Base-by-base conservation (phyloP, 1,284 basidiomycete genomes). In the Irpex sp. region DNA sequence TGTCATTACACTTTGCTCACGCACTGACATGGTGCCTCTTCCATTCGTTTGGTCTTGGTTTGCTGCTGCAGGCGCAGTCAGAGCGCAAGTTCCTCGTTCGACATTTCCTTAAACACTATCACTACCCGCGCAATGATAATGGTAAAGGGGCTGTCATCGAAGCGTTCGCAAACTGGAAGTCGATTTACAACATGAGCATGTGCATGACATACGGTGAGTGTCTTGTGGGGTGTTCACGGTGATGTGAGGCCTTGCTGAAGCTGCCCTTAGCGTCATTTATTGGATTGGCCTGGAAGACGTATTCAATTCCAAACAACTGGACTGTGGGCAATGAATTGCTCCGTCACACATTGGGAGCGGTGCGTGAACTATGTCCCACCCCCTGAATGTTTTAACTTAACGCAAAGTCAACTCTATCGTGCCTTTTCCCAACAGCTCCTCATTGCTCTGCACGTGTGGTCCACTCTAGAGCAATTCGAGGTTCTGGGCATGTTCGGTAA, bases 151-250 rank as follows among this genome's bases (percentile, higher is more conserved):
- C 95, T 0, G 86, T 96, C 9, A 84, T 89, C 57, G 97, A 98
- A 73, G 94, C 96, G 0, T 99, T 98, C 71, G 81, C 83, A 37
- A 97, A 97, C 75, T 99, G 96, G 95, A 98, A 98, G 77, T 83
- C 84, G 5, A 83, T 93, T 43, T 98, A 97, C 76, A 98, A 98
- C 75, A 78, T 95, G 73, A 94, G 92, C 72, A 82, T 97, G 78
- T 90, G 90, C 72, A 97, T 98, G 94, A 96, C 92, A 6, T 98
- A 98, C 75, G 87, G 93, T 93, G 67, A 50, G 85, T 82, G 11
- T 21, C 21, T 31, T 19, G 15, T 39, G n/a, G 26, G 26, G 26
- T 26, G 26, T 26, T 35, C 21, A 43, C 33, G 49, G 35, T 8
- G 19, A n/a, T 56, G 19, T n/a, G 56, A n/a, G 35, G 13, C n/a